Base-by-base conservation (phyloP, 352 stramenopile genomes). In the Globisporangium polare region DNA sequence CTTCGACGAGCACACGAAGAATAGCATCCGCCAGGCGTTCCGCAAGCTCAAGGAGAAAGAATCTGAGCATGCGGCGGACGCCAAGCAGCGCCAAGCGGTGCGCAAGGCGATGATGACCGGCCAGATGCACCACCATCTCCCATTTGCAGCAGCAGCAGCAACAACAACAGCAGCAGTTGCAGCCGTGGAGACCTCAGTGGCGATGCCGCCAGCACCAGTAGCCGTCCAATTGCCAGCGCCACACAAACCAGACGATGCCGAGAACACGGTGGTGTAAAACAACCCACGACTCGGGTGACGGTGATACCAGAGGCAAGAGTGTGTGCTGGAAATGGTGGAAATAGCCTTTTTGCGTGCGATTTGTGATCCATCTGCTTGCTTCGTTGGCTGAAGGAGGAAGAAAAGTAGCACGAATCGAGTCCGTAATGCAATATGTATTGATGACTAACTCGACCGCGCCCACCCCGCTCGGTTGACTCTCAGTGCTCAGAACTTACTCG, bases 1-100 rank as follows among this genome's bases (percentile, higher is more conserved):
- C 20, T 84, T 84, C 47, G 75, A 84, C 33, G 75, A 84, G 39
- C 75, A 80, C 62, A 77, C 75, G 24, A 84, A 84, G 67, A 82
- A 75, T 52, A 84, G 75, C 45, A 85, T 85, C 56, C 75, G 75
- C n/a, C 37, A 58, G 5, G 77, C 71, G 33, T 85, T 82, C 60
- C 75, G 75, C 7, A 73, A 73, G 43, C 67, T 85, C 5, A 85
- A 80, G 50, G 73, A 84, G 20, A 55, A 56, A 0, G 53, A 61
- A 27, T 41, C 42, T 5, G 41, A 65, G 51, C 50, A 54, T 12
- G 35, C 43, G 26, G 24, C 1, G 0, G 60, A 66, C 18, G 43
- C 35, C 18, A 60, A 61, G 52, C 60, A 65, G 42, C 60, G 60
- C 29, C 60, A 66, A 18, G 35, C 24, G 17, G 41, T 27, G 22